Base-by-base conservation (phyloP, 805 yeast genomes). In the Deakozyma indianensis region DNA sequence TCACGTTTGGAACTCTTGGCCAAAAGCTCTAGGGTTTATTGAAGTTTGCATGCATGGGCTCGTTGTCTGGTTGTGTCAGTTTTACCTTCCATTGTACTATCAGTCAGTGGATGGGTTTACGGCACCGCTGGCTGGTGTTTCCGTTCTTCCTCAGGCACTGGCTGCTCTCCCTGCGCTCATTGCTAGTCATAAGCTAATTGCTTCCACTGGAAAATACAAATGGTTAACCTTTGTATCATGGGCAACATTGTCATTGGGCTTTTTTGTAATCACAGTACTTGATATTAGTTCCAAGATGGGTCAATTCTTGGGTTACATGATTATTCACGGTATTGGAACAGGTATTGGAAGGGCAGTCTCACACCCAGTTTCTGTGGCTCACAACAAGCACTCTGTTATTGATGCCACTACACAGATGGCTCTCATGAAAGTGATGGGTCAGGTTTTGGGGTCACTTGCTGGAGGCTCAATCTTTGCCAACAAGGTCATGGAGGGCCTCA, bases 401-500 rank as follows among this genome's bases (percentile, higher is more conserved):
- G 38, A 32, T n/a, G 38, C 38, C 18, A 32, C 38, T 9, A 32
- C 38, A 5, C 38, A 32, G 18, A 32, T 32, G 38, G 38, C 38
- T 9, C 18, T 32, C 18, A 32, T 32, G 38, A 32, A 32, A n/a
- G 38, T 32, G 7, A 32, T 32, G 11, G 38, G 38, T 5, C 11
- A 32, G 11, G 38, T 32, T 14, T 20, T 32, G 18, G 38, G 38
- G 5, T 32, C 38, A 14, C 38, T 32, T 14, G 18, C 38, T 11
- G 38, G 38, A n/a, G 38, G 38, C 18, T 32, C 38, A 5, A 32
- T 32, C 16, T 32, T 32, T 32, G 38, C 38, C 38, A 32, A 32
- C 18, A 32, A 32, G 38, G 38, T 32, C 11, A 32, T 32, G 38
- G 38, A 32, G 18, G 38, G 38, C 4, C 38, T 32, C 7, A n/a